Base-by-base conservation (phyloP, 176 grass and related monocot genomes). In the Hordeum vulgare region DNA sequence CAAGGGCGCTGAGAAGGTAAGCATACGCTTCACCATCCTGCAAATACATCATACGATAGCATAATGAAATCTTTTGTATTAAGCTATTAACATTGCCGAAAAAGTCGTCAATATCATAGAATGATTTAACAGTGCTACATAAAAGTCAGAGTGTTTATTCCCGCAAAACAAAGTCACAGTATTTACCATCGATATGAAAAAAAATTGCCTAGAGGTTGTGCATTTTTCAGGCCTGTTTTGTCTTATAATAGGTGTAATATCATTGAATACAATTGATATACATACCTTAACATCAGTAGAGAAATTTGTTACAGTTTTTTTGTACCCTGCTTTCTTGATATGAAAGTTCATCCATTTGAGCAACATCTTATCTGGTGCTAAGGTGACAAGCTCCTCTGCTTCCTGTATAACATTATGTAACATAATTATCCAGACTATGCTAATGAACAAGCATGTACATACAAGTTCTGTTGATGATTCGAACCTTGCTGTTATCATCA, bases 271-370 rank as follows among this genome's bases (percentile, higher is more conserved):
- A 56, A 56, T 21, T 63, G 47, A 69, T 61, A 76, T 77, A 24
- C 79, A 42, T 54, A 93, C 96, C 92, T 95, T 98, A 66, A 98
- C 90, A 98, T 98, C 93, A 77, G 93, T 90, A 51, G 96, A 98
- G 87, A 98, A 98, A 86, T 98, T 98, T 65, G 87, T 90, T 28
- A 98, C 93, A 74, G 93, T 95, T 93, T 98, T 98, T 60, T 93
- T 87, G 73, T 98, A 98, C 36, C 96, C 96, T 77, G 89, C 90
- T 92, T 98, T 98, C 87, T 93, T 95, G 66, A 98, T 89, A 93
- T 95, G 96, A 79, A 95, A 94, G 83, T 98, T 98, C 96, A 98
- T 98, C 96, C 96, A 98, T 91, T 98, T 98, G 42, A 98, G 93
- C 85, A 98, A 84, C 91, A 98, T 90, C 74, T 98, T 98, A 66